Evolutionary conservation across 2,329 filamentous ascomycete genomes (phyloP), one percentile per base, ranked within the genome.

Genomic region (Aulographum hederae): DNA sequence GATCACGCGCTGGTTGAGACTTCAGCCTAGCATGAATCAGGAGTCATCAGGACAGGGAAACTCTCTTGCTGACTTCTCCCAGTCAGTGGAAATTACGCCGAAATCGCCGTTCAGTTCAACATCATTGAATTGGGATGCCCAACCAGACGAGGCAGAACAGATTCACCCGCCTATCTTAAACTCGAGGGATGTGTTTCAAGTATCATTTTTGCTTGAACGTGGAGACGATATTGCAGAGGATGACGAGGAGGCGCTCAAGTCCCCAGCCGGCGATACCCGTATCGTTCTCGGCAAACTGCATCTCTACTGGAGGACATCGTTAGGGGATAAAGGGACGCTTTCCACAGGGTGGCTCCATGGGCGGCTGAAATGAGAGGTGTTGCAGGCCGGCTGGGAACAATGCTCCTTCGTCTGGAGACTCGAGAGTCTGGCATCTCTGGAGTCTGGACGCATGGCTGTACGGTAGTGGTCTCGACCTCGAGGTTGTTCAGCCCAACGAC

Each of bases 281-380:
- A 58, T 78, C 23, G 60, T 75, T 14, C 72, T 95, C 47, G 86
- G 85, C 4, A 73, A 89, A 39, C 54, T 95, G 41, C 76, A 74
- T 27, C 78, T 95, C 36, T 77, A 81, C 33, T 98, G 89, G 89
- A 67, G 80, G 39, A 78, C 78, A 23, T 70, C 79, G 38, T 85
- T 94, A 77, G 89, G 89, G 1, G 89, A 86, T 54, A 69, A 71
- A 43, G 89, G 89, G 1, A 85, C 73, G 43, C 59, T 98, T 47
- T 82, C 76, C 28, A 98, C 89, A 5, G 85, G 85, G 6, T 86
- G 78, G 63, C 57, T 92, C 13, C n/a, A n/a, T n/a, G n/a, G n/a
- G n/a, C n/a, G n/a, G n/a, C n/a, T n/a, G n/a, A n/a, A n/a, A n/a
- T n/a, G n/a, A n/a, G n/a, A n/a, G n/a, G n/a, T n/a, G n/a, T n/a